A percentile compares a stretch with the other conserved stretches of the same genome.
These are phyloP conservation scores for Thalia dealbata DNA, from an alignment of 176 grass and related monocot species.

Conservation along the genomic window DNA sequence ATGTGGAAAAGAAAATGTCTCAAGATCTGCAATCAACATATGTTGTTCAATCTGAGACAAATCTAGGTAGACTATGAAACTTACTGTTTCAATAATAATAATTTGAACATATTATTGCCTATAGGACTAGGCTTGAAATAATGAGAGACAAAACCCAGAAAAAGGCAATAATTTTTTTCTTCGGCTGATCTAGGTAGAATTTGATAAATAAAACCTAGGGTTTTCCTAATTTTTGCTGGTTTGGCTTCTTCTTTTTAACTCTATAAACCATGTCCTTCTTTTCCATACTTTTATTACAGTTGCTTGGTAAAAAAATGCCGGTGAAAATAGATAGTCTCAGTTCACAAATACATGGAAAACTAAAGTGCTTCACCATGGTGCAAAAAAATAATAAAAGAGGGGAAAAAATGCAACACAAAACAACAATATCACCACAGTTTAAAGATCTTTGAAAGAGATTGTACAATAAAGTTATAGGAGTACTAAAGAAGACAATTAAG, in stretches of 20 bases:
- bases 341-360: background rate
- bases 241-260: no score
- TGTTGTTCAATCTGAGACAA: background rate
- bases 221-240: no score
- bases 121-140: background rate
- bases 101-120: background rate
- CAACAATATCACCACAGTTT: background rate
- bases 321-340: background rate
- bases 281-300: background rate
- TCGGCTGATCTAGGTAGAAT: no score
- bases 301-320: background rate
- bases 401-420: background rate
- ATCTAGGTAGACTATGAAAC: background rate
- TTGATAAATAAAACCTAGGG: no score
- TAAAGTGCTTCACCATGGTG: background rate
- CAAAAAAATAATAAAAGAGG: no score
- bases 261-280: no score
- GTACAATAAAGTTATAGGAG: background rate
- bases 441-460: background rate
- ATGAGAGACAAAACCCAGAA: background rate
- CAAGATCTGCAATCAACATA: background rate
- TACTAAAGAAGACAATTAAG: background rate
- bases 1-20: background rate
- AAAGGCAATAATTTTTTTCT: background rate
- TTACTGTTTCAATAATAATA: slow-evolving; percentile 1